Evolutionary conservation across 2,329 filamentous ascomycete genomes (phyloP), one percentile per base, ranked within the genome.

Genomic region (Canariomyces notabilis): DNA sequence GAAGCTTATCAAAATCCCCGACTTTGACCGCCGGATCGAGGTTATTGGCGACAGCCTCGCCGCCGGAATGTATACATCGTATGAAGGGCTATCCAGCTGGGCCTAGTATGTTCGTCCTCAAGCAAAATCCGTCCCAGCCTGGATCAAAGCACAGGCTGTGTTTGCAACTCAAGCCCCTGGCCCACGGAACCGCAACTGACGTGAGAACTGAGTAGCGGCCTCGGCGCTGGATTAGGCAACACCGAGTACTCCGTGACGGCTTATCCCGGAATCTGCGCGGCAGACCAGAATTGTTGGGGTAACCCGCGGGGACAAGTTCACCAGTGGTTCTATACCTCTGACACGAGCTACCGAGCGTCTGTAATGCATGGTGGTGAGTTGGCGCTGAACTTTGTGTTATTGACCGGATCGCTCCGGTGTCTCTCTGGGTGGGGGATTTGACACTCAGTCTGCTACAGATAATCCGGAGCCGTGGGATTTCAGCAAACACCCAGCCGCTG

Each of bases 171-270:
- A n/a, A n/a, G n/a, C n/a, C n/a, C n/a, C n/a, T n/a, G n/a, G n/a
- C n/a, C n/a, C n/a, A n/a, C n/a, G n/a, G n/a, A n/a, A n/a, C n/a
- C n/a, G n/a, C n/a, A 8, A 8, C 37, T 38, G 15, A 47, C 26
- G 12, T 22, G 26, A 21, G n/a, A 3, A n/a, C 9, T 11, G 9
- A 9, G 8, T 38, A 57, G 55, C 60, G 71, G 72, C 14, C 70
- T 80, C 14, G 73, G 70, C 2, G 73, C 73, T 5, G 79, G 79
- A 0, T 61, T 83, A 1, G 79, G 79, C 2, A 70, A 77, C 34
- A 75, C 74, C 2, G 79, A 83, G 54, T 80, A 76, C 56, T 71
- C 69, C 15, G 70, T 82, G 34, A 79, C 75, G 1, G 75, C 74
- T 0, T 79, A 77, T 48, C 76, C 78, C 0, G 78, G 77, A 4